Evolutionary conservation across 768 basidiomycete species (phyloP), one percentile per base, ranked within the genome.

Genomic region (Leccinum sublutescens): DNA sequence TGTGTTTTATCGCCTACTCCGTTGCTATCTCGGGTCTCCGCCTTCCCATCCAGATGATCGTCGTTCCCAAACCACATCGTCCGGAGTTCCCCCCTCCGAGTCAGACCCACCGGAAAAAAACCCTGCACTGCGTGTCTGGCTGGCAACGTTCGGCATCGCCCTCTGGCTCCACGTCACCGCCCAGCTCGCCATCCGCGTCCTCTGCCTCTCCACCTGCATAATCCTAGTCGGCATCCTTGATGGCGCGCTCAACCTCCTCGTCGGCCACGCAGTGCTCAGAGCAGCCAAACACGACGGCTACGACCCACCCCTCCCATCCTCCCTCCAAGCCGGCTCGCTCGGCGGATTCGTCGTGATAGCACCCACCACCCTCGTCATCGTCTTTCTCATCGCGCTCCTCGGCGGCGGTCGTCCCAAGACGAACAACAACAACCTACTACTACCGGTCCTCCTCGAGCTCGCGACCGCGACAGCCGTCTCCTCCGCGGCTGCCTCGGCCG

Each of bases 251-350:
- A 59, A 51, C 51, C 49, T 60, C 15, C 31, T 63, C 33, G 27
- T 66, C 11, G 66, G 57, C 4, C 54, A 64, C 23, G 61, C 58
- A 12, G 49, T 68, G 17, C 62, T 65, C 50, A 58, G 49, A 57
- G 50, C 54, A 17, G 59, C 59, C 27, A 59, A 21, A 34, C 55
- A 55, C 33, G 23, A 48, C 5, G 66, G 52, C 23, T 66, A 69
- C 27, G 56, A 61, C 0, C 17, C 56, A 23, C 40, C 53, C 38
- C 23, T 61, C 27, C 10, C 57, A 29, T 43, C 53, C 14, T 65
- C 59, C 45, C 15, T 62, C 31, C 55, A 58, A 48, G 58, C 62
- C 25, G 64, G 62, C 38, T 48, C 61, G 4, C 56, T 66, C 25
- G 58, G 64, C 19, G 66, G 64, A 2, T 34, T 62, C 49, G 14